Percentiles rank a stretch among this genome's conserved stretches.
Conservation (phyloP, 1,139 yeast genomes). For the Scheffersomyces insectosa region DNA sequence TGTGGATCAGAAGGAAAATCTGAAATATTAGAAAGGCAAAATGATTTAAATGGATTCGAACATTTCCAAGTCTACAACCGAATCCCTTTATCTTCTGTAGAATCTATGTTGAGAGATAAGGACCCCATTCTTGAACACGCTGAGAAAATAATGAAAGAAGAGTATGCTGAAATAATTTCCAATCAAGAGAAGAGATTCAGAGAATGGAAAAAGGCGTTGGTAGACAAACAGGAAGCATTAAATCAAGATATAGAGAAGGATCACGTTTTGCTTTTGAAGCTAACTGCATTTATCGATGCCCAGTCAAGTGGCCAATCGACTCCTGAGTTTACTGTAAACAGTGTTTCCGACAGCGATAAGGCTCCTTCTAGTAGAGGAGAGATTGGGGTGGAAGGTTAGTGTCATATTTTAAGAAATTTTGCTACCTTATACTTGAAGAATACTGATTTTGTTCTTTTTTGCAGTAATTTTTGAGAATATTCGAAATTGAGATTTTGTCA, state of each 20-base stretch:
- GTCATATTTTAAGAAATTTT: too few relatives aligned
- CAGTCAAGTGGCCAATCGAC: too few relatives aligned
- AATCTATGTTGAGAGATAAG: conserved; percentile 39
- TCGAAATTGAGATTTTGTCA: too few relatives aligned
- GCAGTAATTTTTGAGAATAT: too few relatives aligned
- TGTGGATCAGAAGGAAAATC: conserved; percentile 11
- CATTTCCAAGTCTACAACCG: conserved; percentile 31
- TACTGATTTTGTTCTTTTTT: too few relatives aligned
- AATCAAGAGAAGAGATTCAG: conserved; percentile 62
- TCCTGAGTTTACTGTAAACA: too few relatives aligned
- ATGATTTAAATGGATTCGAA: conserved; percentile 15
- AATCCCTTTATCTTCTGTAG: conserved; percentile 36
- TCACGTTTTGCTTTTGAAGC: conserved; percentile 19
- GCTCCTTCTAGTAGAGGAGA: too few relatives aligned
- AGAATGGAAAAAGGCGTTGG: conserved; percentile 63
- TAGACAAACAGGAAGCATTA: conserved; percentile 54
- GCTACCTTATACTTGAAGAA: too few relatives aligned
- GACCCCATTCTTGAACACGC: conserved; percentile 51
- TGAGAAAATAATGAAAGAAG: conserved; percentile 45
- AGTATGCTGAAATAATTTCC: conserved; percentile 48
- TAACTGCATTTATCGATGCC: too few relatives aligned
- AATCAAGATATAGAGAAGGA: conserved; percentile 55
- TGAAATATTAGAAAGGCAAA: conserved; percentile 3
- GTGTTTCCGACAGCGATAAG: too few relatives aligned
- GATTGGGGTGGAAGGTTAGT: too few relatives aligned